These are phyloP conservation scores for Stephania japonica DNA, from an alignment of 164 flowering plant genomes.

Conservation along the genomic window DNA sequence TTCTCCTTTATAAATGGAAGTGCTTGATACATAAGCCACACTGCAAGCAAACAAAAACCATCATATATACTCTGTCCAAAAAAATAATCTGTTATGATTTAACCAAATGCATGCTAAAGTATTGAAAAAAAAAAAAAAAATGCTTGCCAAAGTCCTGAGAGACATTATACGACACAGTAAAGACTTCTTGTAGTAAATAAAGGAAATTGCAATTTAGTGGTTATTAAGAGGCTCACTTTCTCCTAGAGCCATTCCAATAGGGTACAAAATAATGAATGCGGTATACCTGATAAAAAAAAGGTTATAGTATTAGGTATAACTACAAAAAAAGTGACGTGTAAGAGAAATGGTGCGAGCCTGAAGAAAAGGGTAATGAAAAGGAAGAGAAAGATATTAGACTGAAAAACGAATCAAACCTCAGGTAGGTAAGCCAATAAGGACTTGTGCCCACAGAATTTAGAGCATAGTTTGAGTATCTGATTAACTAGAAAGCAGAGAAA, in stretches of 20 bases:
- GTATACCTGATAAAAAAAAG: conserved; percentile 55
- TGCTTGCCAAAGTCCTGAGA: too few relatives aligned
- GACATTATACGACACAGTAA: neutral
- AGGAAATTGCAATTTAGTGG: neutral
- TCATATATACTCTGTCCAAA: neutral
- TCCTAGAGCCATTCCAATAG: conserved; percentile 61
- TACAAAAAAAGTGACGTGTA: neutral
- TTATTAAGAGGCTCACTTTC: conserved; percentile 57
- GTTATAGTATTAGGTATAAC: neutral
- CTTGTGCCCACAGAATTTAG: too few relatives aligned
- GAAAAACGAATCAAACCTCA: too few relatives aligned
- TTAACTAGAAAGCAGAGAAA: too few relatives aligned
- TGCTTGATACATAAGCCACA: conserved; percentile 82
- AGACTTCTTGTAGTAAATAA: neutral
- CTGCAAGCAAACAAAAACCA: conserved; percentile 30
- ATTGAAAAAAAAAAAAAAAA: too few relatives aligned
- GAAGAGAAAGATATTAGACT: too few relatives aligned
- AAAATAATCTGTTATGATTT: too few relatives aligned
- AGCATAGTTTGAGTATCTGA: too few relatives aligned
- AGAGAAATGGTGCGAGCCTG: too few relatives aligned
- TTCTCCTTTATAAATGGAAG: conserved; percentile 65
- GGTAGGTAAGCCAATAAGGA: too few relatives aligned
- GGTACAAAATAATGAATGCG: conserved; percentile 73
- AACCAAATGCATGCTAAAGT: neutral
- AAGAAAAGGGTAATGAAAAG: neutral